Percentiles rank a stretch among this genome's conserved stretches.
Conservation (phyloP, 1,139 yeast species). For the Taphrina pruni region DNA sequence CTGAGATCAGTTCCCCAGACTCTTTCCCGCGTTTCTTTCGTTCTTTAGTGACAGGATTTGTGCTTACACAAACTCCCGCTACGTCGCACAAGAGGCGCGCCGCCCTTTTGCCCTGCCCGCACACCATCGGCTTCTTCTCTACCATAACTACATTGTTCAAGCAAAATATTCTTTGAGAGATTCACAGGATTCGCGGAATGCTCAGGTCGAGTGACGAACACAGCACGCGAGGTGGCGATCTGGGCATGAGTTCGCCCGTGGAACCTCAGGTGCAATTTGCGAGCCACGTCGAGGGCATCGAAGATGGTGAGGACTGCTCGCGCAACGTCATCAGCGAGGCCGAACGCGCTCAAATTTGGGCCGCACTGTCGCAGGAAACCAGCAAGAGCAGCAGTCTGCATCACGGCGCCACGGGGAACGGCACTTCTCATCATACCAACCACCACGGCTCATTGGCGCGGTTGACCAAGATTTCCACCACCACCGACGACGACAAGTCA, state of each 20-base stretch:
- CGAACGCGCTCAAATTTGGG: conserved; percentile 31
- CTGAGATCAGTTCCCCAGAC: neutral
- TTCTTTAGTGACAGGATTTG: no score
- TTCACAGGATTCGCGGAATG: neutral
- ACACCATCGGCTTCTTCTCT: neutral
- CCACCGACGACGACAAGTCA: neutral
- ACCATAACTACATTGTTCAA: no score
- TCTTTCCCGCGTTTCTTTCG: neutral
- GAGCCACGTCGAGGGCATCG: conserved; percentile 5
- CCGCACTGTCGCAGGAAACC: conserved; percentile 18
- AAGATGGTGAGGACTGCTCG: conserved; percentile 2
- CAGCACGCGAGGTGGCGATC: conserved; percentile 4
- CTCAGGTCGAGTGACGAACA: conserved; percentile 19
- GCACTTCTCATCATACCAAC: no score
- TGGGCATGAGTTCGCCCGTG: conserved; percentile 4
- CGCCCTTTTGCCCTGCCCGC: no score
- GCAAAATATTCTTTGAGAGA: no score
- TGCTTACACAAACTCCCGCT: no score
- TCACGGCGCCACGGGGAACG: neutral
- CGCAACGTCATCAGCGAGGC: conserved; percentile 17
- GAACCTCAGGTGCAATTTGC: conserved; percentile 13
- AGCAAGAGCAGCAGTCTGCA: conserved; percentile 6
- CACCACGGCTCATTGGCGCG: neutral
- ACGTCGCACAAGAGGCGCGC: no score
- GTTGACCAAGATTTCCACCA: conserved; percentile 6